These are phyloP conservation scores for Podaxis sp. DNA, from an alignment of 768 basidiomycete species.

Conservation along the genomic window DNA sequence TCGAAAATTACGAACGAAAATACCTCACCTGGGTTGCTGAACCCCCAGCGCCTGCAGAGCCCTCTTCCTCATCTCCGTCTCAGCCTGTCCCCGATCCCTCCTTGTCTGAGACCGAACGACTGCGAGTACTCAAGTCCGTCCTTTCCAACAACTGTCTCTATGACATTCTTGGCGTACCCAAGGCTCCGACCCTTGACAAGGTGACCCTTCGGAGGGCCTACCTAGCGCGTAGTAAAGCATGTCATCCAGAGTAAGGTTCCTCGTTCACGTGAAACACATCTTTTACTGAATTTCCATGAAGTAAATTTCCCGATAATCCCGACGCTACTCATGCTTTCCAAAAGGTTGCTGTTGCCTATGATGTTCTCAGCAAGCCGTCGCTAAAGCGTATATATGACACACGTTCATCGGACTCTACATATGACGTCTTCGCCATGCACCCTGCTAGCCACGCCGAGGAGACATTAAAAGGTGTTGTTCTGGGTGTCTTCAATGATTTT, in stretches of 20 bases:
- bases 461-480: constrained; percentile 72
- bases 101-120: constrained; percentile 4
- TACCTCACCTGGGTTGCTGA: constrained; percentile 50
- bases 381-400: constrained; percentile 70
- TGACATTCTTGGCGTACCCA: constrained; percentile 64
- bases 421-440: constrained; percentile 55
- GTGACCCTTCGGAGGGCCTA: constrained; percentile 72
- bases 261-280: neutral
- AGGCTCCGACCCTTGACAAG: constrained; percentile 52
- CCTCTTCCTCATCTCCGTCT: constrained; percentile 23
- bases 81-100: constrained; percentile 1
- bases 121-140: constrained; percentile 41
- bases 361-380: constrained; percentile 73
- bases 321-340: constrained; percentile 85
- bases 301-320: constrained; percentile 79
- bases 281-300: constrained; percentile 27
- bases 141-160: constrained; percentile 69
- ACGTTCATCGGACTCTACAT: constrained; percentile 43
- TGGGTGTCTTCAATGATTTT: constrained; percentile 79
- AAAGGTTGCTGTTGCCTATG: constrained; percentile 81
- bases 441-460: constrained; percentile 68
- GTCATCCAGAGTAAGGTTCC: constrained; percentile 80
- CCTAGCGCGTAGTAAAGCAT: constrained; percentile 69
- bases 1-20: constrained; percentile 45
- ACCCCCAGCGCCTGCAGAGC: constrained; percentile 24